Evolutionary conservation across 2,329 filamentous ascomycete species (phyloP).

Genomic region (Fusarium stilboides): DNA sequence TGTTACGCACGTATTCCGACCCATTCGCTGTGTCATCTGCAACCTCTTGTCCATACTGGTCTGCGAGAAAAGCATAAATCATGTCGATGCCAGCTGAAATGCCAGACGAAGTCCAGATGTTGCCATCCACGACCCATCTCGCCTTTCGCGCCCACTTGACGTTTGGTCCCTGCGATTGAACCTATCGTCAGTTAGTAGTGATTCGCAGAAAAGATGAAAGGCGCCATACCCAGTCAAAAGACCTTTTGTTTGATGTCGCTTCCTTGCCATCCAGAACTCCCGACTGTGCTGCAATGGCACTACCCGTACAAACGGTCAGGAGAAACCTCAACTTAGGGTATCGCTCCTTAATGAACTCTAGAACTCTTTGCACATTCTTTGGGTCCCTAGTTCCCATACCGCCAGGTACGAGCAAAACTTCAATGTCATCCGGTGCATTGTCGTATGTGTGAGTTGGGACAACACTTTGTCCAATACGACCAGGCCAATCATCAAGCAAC

Average conservation of each 20-base stretch:
- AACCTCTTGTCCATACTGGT: constrained; percentile 65
- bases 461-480: constrained; percentile 51
- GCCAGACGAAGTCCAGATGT: constrained; percentile 74
- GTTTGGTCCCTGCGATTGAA: constrained; percentile 58
- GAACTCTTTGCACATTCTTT: constrained; percentile 43
- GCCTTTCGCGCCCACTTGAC: constrained; percentile 70
- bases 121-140: constrained; percentile 73
- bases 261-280: constrained; percentile 69
- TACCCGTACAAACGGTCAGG: constrained; percentile 75
- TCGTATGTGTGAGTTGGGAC: constrained; percentile 58
- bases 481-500: constrained; percentile 3
- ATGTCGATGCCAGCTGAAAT: constrained; percentile 63
- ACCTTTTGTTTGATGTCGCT: constrained; percentile 74
- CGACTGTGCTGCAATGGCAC: constrained; percentile 66
- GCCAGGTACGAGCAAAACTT: constrained; percentile 59
- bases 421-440: constrained; percentile 53
- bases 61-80: constrained; percentile 53
- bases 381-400: constrained; percentile 53
- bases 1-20: constrained; percentile 72
- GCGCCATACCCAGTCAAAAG: constrained; percentile 56
- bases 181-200: constrained; percentile 38
- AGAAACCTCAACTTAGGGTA: constrained; percentile 65
- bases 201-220: rapidly evolving
- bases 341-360: constrained; percentile 59
- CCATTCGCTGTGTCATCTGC: constrained; percentile 64